These are phyloP conservation scores for Termitomyces eurrhizus DNA, from an alignment of 768 basidiomycete species.

Conservation along the genomic window DNA sequence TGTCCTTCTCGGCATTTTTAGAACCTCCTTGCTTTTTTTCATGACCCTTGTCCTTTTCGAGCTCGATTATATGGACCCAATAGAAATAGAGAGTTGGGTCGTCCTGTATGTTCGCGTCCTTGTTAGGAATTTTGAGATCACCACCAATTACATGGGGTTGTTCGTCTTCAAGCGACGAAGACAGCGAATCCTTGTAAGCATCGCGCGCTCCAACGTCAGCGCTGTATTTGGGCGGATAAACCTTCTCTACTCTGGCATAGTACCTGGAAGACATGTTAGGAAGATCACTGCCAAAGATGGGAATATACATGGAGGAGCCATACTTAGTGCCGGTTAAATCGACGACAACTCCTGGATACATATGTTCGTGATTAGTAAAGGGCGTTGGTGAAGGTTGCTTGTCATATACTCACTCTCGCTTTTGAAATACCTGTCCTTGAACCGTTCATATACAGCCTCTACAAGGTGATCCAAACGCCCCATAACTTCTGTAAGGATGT, in stretches of 20 bases:
- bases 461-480: slow-evolving; percentile 94
- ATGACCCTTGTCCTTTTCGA: slow-evolving; percentile 65
- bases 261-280: slow-evolving; percentile 48
- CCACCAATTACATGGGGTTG: slow-evolving; percentile 68
- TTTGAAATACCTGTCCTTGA: slow-evolving; percentile 91
- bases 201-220: slow-evolving; percentile 43
- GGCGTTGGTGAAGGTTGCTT: not conserved
- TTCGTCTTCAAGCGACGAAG: slow-evolving; percentile 43
- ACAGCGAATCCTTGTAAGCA: slow-evolving; percentile 45
- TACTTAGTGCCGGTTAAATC: slow-evolving; percentile 87
- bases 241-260: slow-evolving; percentile 75
- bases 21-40: slow-evolving; percentile 52
- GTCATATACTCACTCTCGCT: slow-evolving; percentile 71
- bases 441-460: slow-evolving; percentile 92
- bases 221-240: slow-evolving; percentile 63
- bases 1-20: slow-evolving; percentile 52
- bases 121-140: slow-evolving; percentile 70
- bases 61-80: slow-evolving; percentile 80
- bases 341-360: slow-evolving; percentile 68
- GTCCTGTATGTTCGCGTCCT: slow-evolving; percentile 69
- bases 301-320: slow-evolving; percentile 23
- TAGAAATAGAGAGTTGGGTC: slow-evolving; percentile 84
- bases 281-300: slow-evolving; percentile 4
- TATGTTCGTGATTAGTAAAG: slow-evolving; percentile 14
- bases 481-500: slow-evolving; percentile 73